A percentile compares a stretch with the other conserved stretches of the same genome.
phyloP scores from a whole-genome alignment of 208 protist species.

The Leishmania tropica region DNA sequence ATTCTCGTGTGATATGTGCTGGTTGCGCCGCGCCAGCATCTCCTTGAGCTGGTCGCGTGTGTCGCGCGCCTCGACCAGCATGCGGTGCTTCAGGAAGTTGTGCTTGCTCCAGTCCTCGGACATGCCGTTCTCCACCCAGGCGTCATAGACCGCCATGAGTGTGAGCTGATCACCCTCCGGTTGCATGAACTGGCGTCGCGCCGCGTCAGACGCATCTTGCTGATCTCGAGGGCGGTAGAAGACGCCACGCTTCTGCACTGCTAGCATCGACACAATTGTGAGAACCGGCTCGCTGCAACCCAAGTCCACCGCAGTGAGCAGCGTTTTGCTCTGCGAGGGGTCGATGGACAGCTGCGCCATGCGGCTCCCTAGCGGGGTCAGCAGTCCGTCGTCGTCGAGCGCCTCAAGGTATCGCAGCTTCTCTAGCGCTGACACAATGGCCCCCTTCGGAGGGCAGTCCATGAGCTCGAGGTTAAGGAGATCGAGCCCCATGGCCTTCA shows the following conservation, averaged over 20 bases:
- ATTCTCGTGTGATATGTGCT: conserved; percentile 94
- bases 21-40: conserved; percentile 96
- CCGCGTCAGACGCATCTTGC: conserved; percentile 94
- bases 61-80: conserved; percentile 96
- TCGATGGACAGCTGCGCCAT: conserved; percentile 99
- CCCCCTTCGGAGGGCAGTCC: conserved; percentile 95
- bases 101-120: conserved; percentile 97
- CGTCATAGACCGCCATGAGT: conserved; percentile 96
- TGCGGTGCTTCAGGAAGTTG: conserved; percentile 98
- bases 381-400: conserved; percentile 97
- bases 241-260: conserved; percentile 90
- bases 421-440: conserved; percentile 96
- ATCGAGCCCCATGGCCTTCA: conserved; percentile 99
- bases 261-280: conserved; percentile 98
- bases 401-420: conserved; percentile 97
- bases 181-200: conserved; percentile 96
- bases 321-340: conserved; percentile 97
- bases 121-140: conserved; percentile 88
- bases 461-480: conserved; percentile 97
- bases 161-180: conserved; percentile 98
- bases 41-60: conserved; percentile 96
- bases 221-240: conserved; percentile 92
- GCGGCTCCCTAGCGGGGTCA: conserved; percentile 97
- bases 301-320: conserved; percentile 96
- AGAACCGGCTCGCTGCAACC: conserved; percentile 97